A percentile compares a stretch with the other conserved stretches of the same genome.
phyloP scores from a whole-genome alignment of 805 yeast genomes.

The Sungouiozyma intestinalis region DNA sequence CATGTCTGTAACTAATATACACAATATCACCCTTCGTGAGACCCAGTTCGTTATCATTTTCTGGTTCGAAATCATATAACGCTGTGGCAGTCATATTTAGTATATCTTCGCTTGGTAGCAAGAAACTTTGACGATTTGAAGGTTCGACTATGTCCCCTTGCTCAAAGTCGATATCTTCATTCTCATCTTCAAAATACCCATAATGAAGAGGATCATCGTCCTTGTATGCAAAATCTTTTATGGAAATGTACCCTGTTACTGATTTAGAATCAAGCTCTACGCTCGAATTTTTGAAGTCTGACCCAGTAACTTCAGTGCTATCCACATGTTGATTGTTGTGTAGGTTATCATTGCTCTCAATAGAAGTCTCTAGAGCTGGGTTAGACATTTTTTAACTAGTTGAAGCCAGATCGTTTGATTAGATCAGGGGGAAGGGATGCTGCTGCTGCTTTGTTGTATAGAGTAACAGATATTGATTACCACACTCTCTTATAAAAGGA shows the following conservation, averaged over 20 bases:
- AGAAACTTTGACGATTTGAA: constrained; percentile 24
- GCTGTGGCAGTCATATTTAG: constrained; percentile 62
- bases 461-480: too few species aligned
- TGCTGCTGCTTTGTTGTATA: too few species aligned
- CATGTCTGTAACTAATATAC: constrained; percentile 83
- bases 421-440: too few species aligned
- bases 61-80: constrained; percentile 80
- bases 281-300: not conserved
- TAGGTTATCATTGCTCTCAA: too few species aligned
- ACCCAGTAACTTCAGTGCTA: not conserved
- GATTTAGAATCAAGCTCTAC: not conserved
- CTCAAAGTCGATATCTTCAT: constrained; percentile 1
- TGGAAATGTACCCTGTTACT: constrained; percentile 33
- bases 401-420: too few species aligned
- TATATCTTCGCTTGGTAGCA: constrained; percentile 30
- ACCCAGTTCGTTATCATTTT: constrained; percentile 84
- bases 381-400: too few species aligned
- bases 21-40: constrained; percentile 72
- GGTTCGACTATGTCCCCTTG: constrained; percentile 13
- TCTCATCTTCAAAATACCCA: constrained; percentile 37
- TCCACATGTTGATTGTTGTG: not conserved
- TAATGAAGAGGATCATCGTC: constrained; percentile 58
- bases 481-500: too few species aligned
- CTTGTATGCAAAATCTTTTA: constrained; percentile 78
- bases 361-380: too few species aligned